Evolutionary conservation across 1,284 basidiomycete genomes (phyloP).

Genomic region (Pascua guehoae): DNA sequence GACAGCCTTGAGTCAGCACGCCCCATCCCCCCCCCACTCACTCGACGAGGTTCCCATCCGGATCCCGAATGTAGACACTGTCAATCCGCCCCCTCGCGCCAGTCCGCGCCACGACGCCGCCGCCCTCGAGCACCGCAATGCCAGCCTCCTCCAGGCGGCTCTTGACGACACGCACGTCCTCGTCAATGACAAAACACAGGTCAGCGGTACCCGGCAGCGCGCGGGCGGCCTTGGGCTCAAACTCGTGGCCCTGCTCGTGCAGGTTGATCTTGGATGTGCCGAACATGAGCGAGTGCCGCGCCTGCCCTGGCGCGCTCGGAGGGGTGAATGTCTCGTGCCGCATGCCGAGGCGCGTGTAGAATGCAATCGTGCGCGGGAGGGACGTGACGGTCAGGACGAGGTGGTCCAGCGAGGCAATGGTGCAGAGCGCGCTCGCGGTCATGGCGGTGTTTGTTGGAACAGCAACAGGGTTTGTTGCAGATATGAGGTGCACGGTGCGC

Average conservation of each 20-base stretch:
- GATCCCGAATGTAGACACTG: constrained; percentile 21
- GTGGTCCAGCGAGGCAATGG: constrained; percentile 12
- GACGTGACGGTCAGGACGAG: constrained; percentile 18
- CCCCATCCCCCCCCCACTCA: not conserved
- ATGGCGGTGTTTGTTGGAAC: too few relatives aligned
- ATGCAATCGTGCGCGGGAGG: constrained; percentile 9
- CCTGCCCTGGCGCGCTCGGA: not conserved
- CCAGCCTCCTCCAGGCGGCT: constrained; percentile 3
- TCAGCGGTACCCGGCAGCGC: constrained; percentile 11
- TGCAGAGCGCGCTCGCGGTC: not conserved
- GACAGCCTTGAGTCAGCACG: constrained; percentile 4
- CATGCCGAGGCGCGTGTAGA: constrained; percentile 17
- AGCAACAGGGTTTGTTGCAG: too few relatives aligned
- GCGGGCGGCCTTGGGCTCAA: constrained; percentile 11
- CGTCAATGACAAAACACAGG: constrained; percentile 14
- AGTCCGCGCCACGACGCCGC: constrained; percentile 20
- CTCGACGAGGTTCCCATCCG: constrained; percentile 21
- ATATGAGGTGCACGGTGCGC: too few relatives aligned
- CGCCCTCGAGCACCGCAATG: constrained; percentile 21
- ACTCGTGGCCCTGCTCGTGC: constrained; percentile 13
- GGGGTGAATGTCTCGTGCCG: constrained; percentile 12
- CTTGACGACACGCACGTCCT: constrained; percentile 8
- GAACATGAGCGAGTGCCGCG: constrained; percentile 13
- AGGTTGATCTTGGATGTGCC: constrained; percentile 18
- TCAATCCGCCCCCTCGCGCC: constrained; percentile 16